A percentile compares a stretch with the other conserved stretches of the same genome.
These are phyloP conservation scores for Onygena corvina DNA, from an alignment of 2,329 filamentous ascomycete species.

Conservation along the genomic window DNA sequence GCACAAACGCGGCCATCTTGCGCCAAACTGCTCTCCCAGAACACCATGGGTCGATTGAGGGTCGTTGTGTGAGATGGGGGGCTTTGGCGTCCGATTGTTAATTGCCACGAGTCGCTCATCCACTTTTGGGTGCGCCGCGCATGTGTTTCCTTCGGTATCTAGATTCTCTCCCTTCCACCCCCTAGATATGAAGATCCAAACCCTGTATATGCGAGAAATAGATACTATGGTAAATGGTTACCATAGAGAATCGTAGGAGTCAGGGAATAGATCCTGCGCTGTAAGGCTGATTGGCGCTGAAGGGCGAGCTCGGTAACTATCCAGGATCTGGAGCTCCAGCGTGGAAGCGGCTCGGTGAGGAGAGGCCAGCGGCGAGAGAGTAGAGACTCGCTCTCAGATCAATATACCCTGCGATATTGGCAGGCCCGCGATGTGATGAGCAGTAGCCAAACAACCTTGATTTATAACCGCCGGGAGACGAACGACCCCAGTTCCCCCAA, in stretches of 20 bases:
- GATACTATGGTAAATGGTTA: too few relatives aligned
- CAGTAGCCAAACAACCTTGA: neutral
- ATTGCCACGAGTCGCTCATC: neutral
- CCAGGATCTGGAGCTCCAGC: too few relatives aligned
- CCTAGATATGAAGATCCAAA: too few relatives aligned
- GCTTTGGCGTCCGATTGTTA: neutral
- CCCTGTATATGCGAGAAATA: too few relatives aligned
- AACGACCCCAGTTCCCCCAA: conserved; percentile 3
- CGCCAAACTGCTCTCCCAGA: conserved; percentile 11
- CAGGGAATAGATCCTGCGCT: too few relatives aligned
- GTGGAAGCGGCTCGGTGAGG: too few relatives aligned
- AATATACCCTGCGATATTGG: conserved; percentile 1
- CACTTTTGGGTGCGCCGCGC: neutral
- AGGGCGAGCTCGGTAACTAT: too few relatives aligned
- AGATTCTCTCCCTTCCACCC: too few relatives aligned
- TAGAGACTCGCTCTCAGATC: neutral
- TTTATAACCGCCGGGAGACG: conserved; percentile 5
- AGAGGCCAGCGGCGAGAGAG: neutral
- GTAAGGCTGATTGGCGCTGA: too few relatives aligned
- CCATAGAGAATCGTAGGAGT: too few relatives aligned
- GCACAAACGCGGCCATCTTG: conserved; percentile 67
- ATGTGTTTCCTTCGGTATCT: conserved; percentile 10
- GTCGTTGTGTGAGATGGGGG: neutral
- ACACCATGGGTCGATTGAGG: conserved; percentile 14
- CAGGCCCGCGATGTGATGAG: neutral